Percentiles rank a stretch among this genome's conserved stretches.
phyloP scores from a whole-genome alignment of 768 basidiomycete species.

The Leccinum boreale region DNA sequence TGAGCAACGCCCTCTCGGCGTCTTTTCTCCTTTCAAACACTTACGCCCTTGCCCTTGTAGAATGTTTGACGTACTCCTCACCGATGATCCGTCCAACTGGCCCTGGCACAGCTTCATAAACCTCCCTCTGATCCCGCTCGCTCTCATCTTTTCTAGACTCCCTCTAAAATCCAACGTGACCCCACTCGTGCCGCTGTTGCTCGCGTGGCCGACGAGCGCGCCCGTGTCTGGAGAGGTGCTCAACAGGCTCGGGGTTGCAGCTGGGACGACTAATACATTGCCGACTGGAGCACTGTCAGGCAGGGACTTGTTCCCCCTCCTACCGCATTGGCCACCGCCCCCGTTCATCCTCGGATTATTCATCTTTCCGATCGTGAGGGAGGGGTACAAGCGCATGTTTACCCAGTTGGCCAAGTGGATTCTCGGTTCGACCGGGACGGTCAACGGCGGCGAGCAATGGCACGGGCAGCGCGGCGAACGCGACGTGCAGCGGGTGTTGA shows the following conservation, averaged over 20 bases:
- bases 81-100: conserved; percentile 71
- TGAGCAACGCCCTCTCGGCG: conserved; percentile 26
- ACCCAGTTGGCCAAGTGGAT: conserved; percentile 40
- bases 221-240: conserved; percentile 15
- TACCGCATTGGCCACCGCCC: conserved; percentile 55
- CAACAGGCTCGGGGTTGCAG: neutral
- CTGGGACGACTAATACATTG: neutral
- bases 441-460: neutral
- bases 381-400: conserved; percentile 42
- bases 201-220: conserved; percentile 30
- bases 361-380: conserved; percentile 46
- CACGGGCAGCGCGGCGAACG: conserved; percentile 16
- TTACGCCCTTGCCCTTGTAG: conserved; percentile 24
- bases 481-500: conserved; percentile 21
- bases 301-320: conserved; percentile 26
- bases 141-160: conserved; percentile 62
- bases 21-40: neutral
- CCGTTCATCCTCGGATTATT: conserved; percentile 55
- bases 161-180: conserved; percentile 32
- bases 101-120: conserved; percentile 74
- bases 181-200: conserved; percentile 21
- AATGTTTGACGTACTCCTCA: conserved; percentile 62
- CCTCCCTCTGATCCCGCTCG: conserved; percentile 67
- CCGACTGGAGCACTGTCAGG: neutral
- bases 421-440: conserved; percentile 34